Percentiles rank a stretch among this genome's conserved stretches.
Conservation (phyloP, 768 basidiomycete species). For the Tricholoma flavovirens region DNA sequence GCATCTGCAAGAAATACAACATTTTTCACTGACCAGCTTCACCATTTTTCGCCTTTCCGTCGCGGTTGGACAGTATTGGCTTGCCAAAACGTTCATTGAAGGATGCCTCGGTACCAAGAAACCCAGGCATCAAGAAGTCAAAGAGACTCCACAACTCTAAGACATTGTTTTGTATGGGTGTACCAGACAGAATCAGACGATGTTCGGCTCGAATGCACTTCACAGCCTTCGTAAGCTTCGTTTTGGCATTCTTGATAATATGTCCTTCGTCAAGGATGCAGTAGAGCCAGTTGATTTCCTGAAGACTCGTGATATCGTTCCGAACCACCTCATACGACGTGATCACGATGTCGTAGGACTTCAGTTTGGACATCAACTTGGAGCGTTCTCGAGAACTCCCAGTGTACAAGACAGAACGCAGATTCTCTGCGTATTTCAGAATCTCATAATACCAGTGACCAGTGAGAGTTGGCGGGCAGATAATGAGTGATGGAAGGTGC, state of each 20-base stretch:
- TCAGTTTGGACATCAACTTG: slow-evolving; percentile 57
- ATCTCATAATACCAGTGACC: slow-evolving; percentile 99
- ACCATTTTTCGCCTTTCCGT: slow-evolving; percentile 89
- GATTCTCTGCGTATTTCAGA: slow-evolving; percentile 80
- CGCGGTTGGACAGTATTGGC: slow-evolving; percentile 90
- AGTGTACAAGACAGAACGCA: slow-evolving; percentile 82
- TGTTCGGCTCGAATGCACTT: slow-evolving; percentile 89
- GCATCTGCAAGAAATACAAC: not conserved
- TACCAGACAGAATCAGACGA: slow-evolving; percentile 91
- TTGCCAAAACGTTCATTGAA: slow-evolving; percentile 97
- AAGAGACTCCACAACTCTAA: slow-evolving; percentile 98
- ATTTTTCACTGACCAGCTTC: slow-evolving; percentile 72
- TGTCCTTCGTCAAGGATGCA: slow-evolving; percentile 98
- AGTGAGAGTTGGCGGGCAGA: slow-evolving; percentile 95
- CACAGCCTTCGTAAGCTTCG: slow-evolving; percentile 94
- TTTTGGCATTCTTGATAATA: slow-evolving; percentile 98
- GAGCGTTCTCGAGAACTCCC: slow-evolving; percentile 82
- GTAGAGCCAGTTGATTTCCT: slow-evolving; percentile 82
- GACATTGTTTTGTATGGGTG: slow-evolving; percentile 98
- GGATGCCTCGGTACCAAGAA: slow-evolving; percentile 89
- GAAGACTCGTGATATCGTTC: slow-evolving; percentile 79
- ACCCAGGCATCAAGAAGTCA: slow-evolving; percentile 99
- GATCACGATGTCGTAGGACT: slow-evolving; percentile 83
- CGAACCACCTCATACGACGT: slow-evolving; percentile 97
- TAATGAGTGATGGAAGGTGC: slow-evolving; percentile 88